Evolutionary conservation across 2,329 filamentous ascomycete species (phyloP).

Genomic region (Bipolaris victoriae): DNA sequence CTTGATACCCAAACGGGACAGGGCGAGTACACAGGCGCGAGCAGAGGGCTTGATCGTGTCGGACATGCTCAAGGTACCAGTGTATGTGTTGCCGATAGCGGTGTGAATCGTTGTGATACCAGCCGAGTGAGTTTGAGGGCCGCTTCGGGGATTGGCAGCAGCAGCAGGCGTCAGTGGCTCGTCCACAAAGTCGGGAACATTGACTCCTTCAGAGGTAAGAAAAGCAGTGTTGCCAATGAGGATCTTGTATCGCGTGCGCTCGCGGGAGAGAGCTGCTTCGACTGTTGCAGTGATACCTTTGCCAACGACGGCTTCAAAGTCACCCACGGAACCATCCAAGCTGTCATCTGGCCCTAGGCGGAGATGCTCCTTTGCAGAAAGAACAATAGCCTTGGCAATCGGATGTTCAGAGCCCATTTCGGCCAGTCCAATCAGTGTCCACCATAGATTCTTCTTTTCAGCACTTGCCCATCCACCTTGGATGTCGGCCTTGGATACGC

Average conservation of each 20-base stretch:
- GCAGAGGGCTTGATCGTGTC: conserved; percentile 93
- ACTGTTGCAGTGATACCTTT: conserved; percentile 83
- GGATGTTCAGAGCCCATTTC: conserved; percentile 97
- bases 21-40: conserved; percentile 76
- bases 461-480: conserved; percentile 72
- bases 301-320: conserved; percentile 83
- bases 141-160: conserved; percentile 39
- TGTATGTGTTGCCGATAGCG: conserved; percentile 80
- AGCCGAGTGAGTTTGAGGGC: conserved; percentile 52
- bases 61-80: conserved; percentile 81
- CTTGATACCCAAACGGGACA: conserved; percentile 83
- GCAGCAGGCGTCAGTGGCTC: conserved; percentile 52
- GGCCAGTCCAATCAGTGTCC: conserved; percentile 92
- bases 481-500: conserved; percentile 74
- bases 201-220: conserved; percentile 72
- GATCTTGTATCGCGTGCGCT: conserved; percentile 76
- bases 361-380: conserved; percentile 76
- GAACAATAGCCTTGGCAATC: conserved; percentile 85
- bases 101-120: conserved; percentile 92
- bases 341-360: conserved; percentile 72
- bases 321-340: conserved; percentile 81
- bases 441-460: conserved; percentile 80
- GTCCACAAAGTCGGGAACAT: conserved; percentile 64
- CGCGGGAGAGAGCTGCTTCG: conserved; percentile 72
- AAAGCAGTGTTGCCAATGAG: conserved; percentile 82